Conservation (phyloP, 441 rosid genomes). For the Raphanus hybrid region DNA sequence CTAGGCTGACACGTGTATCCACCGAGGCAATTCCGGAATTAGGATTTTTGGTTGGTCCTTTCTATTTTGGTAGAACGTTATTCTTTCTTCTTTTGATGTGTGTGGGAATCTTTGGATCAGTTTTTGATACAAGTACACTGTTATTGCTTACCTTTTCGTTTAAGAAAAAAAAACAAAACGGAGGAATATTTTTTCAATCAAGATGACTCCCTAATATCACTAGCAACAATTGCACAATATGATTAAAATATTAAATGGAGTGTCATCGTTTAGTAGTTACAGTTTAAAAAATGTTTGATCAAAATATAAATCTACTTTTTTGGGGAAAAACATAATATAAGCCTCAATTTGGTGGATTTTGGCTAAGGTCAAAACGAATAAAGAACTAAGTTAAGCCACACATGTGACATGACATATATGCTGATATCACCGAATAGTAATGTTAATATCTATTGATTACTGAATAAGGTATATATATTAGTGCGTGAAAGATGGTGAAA, state of each 20-base stretch:
- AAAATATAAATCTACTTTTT: background rate
- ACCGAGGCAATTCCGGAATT: slow-evolving; percentile 21
- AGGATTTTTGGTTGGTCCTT: slow-evolving; percentile 9
- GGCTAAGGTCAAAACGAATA: background rate
- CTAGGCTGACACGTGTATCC: slow-evolving; percentile 29
- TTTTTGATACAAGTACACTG: background rate
- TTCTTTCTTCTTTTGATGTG: slow-evolving; percentile 20
- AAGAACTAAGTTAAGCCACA: background rate
- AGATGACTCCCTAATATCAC: background rate
- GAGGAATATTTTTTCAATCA: background rate
- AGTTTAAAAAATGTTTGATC: background rate
- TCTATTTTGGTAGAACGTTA: slow-evolving; percentile 15
- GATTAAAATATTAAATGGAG: background rate
- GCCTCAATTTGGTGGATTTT: background rate
- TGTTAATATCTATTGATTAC: background rate
- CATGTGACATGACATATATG: background rate
- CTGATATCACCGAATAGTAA: background rate
- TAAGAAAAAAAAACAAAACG: background rate
- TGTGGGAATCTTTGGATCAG: background rate
- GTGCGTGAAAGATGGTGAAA: slow-evolving; percentile 2
- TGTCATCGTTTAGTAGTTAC: background rate
- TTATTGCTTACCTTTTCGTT: background rate
- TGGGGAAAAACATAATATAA: background rate
- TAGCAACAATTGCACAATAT: background rate
- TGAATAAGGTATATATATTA: background rate